These are phyloP conservation scores for Debaryomyces castellii DNA, from an alignment of 805 yeast species.

Conservation along the genomic window DNA sequence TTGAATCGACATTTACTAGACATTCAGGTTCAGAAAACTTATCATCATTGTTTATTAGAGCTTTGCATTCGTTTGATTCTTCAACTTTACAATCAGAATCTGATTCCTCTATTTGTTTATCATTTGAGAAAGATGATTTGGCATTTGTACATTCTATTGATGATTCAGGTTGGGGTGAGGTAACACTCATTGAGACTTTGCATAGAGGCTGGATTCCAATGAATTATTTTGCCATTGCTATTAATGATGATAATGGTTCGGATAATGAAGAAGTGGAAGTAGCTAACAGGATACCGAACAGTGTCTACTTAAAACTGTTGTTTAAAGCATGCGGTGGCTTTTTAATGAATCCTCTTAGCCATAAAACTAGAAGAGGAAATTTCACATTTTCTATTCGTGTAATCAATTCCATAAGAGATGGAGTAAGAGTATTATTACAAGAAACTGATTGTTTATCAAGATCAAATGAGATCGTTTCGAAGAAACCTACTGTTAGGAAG, in stretches of 20 bases:
- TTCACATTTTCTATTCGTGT: constrained; percentile 56
- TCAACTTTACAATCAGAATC: constrained; percentile 58
- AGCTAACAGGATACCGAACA: constrained; percentile 30
- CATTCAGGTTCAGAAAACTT: constrained; percentile 33
- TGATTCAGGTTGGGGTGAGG: constrained; percentile 88
- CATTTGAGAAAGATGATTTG: constrained; percentile 66
- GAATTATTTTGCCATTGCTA: constrained; percentile 63
- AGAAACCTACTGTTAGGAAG: constrained; percentile 58
- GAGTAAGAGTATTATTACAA: constrained; percentile 62
- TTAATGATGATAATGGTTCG: constrained; percentile 25
- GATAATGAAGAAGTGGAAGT: constrained; percentile 33
- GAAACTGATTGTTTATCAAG: constrained; percentile 75
- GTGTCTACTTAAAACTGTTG: constrained; percentile 53
- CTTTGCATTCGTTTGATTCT: constrained; percentile 60
- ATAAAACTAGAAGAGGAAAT: constrained; percentile 33
- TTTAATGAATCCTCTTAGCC: constrained; percentile 61
- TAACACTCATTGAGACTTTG: constrained; percentile 61
- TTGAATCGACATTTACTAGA: constrained; percentile 6
- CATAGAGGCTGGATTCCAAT: constrained; percentile 85
- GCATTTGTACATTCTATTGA: constrained; percentile 80
- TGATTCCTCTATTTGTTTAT: constrained; percentile 71
- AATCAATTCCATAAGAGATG: constrained; percentile 69
- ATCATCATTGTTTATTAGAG: constrained; percentile 54
- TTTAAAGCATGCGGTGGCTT: constrained; percentile 67
- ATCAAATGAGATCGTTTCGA: constrained; percentile 66